These are phyloP conservation scores for Globisporangium solare DNA, from an alignment of 352 stramenopile genomes.

Conservation along the genomic window DNA sequence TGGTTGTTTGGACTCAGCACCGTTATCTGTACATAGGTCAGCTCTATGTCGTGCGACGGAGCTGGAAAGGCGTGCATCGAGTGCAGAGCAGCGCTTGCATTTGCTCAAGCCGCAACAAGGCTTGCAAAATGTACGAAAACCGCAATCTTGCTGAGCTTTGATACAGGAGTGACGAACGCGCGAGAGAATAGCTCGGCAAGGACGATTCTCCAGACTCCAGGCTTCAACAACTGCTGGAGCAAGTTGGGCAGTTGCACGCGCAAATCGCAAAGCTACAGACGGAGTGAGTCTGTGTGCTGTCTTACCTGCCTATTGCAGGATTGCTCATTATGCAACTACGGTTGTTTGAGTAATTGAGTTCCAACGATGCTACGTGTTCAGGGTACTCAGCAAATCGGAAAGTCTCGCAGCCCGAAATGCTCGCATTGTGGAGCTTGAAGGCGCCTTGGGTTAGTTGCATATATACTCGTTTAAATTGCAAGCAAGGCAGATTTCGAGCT, in stretches of 20 bases:
- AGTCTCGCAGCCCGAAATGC: slow-evolving; percentile 4
- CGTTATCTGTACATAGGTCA: neutral
- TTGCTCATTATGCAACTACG: no score
- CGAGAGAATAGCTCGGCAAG: no score
- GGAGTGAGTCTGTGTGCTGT: slow-evolving; percentile 14
- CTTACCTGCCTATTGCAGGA: neutral
- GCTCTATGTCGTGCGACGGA: slow-evolving; percentile 14
- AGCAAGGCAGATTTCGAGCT: neutral
- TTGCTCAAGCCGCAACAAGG: neutral
- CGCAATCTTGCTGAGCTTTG: neutral
- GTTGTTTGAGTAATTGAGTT: no score
- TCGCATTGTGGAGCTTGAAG: slow-evolving; percentile 16
- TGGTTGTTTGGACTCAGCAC: neutral
- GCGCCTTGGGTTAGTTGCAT: slow-evolving; percentile 11
- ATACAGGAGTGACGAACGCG: no score
- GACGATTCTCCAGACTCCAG: slow-evolving; percentile 8
- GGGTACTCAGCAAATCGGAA: slow-evolving; percentile 7
- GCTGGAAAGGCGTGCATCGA: slow-evolving; percentile 12
- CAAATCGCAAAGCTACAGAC: slow-evolving; percentile 11
- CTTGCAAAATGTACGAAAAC: neutral
- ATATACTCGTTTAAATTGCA: neutral
- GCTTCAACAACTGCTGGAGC: slow-evolving; percentile 12
- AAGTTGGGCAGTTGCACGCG: slow-evolving; percentile 26
- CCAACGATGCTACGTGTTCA: neutral
- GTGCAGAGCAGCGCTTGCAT: slow-evolving; percentile 13